These are phyloP conservation scores for Penicillium chermesinum DNA, from an alignment of 495 filamentous ascomycete species.

Conservation along the genomic window DNA sequence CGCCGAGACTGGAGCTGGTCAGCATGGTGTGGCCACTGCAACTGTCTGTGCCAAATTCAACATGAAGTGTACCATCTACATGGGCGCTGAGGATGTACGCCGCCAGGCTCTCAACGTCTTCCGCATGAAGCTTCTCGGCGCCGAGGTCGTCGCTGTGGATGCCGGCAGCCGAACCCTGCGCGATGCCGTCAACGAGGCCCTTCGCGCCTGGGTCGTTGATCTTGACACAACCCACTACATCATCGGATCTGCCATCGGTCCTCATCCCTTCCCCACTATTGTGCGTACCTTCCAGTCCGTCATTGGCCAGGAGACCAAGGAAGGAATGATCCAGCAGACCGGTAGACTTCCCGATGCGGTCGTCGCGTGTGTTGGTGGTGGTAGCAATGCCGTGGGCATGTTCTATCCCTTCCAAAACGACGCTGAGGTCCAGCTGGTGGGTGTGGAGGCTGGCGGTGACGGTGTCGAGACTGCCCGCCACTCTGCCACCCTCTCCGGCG, in stretches of 20 bases:
- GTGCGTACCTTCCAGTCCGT: slow-evolving; percentile 93
- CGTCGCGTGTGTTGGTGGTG: slow-evolving; percentile 94
- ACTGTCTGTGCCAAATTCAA: slow-evolving; percentile 95
- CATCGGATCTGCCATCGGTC: slow-evolving; percentile 89
- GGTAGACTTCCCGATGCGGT: slow-evolving; percentile 90
- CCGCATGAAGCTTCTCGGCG: slow-evolving; percentile 86
- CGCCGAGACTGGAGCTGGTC: slow-evolving; percentile 94
- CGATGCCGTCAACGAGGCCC: slow-evolving; percentile 89
- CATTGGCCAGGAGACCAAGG: slow-evolving; percentile 76
- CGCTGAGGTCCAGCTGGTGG: slow-evolving; percentile 73
- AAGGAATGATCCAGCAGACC: slow-evolving; percentile 26
- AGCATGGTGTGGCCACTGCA: slow-evolving; percentile 94
- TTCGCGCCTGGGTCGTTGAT: slow-evolving; percentile 79
- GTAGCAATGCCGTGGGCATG: slow-evolving; percentile 85
- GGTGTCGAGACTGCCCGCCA: slow-evolving; percentile 86
- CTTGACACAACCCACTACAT: slow-evolving; percentile 90
- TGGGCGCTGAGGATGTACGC: slow-evolving; percentile 95
- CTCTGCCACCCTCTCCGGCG: slow-evolving; percentile 80
- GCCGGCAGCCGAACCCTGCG: slow-evolving; percentile 76
- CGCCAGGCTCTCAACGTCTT: slow-evolving; percentile 94
- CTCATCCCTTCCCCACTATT: slow-evolving; percentile 93
- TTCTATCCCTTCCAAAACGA: slow-evolving; percentile 92
- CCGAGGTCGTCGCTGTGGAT: slow-evolving; percentile 79
- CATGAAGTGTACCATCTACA: slow-evolving; percentile 93
- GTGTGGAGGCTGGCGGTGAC: slow-evolving; percentile 95